Conservation (phyloP, 2,329 filamentous ascomycete genomes). For the Diaporthe amygdali region DNA sequence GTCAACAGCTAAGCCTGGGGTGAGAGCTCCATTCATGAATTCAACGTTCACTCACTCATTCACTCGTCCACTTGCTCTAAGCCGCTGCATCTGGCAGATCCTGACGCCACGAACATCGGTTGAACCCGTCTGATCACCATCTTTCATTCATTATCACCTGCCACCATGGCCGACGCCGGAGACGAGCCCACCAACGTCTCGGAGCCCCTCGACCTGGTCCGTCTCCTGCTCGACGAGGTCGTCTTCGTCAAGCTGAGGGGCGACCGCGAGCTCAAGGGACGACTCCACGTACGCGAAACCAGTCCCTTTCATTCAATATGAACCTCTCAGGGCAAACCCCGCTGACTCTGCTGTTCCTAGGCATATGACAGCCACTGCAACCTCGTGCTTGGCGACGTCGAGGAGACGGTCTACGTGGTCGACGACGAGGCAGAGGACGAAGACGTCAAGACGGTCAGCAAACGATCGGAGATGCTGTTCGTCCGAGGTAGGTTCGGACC, state of each 20-base stretch:
- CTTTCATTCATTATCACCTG: not conserved
- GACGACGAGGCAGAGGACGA: constrained; percentile 84
- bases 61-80: not conserved
- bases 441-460: constrained; percentile 87
- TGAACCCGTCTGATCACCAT: not conserved
- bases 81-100: not conserved
- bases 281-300: constrained; percentile 76
- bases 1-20: constrained; percentile 6
- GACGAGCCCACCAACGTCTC: constrained; percentile 76
- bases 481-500: constrained; percentile 77
- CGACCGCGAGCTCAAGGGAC: constrained; percentile 92
- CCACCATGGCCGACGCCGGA: constrained; percentile 81
- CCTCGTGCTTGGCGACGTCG: constrained; percentile 91
- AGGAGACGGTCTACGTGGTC: constrained; percentile 94
- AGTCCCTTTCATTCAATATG: not conserved
- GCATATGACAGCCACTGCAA: constrained; percentile 99
- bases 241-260: constrained; percentile 97
- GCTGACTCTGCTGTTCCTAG: constrained; percentile 50
- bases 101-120: not conserved
- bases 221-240: constrained; percentile 90
- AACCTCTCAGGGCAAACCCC: not conserved
- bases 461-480: constrained; percentile 98
- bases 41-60: not conserved
- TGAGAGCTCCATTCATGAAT: not conserved
- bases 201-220: constrained; percentile 94